These are phyloP conservation scores for Anethum foeniculum DNA, from an alignment of 140 eudicot genomes.

Conservation along the genomic window DNA sequence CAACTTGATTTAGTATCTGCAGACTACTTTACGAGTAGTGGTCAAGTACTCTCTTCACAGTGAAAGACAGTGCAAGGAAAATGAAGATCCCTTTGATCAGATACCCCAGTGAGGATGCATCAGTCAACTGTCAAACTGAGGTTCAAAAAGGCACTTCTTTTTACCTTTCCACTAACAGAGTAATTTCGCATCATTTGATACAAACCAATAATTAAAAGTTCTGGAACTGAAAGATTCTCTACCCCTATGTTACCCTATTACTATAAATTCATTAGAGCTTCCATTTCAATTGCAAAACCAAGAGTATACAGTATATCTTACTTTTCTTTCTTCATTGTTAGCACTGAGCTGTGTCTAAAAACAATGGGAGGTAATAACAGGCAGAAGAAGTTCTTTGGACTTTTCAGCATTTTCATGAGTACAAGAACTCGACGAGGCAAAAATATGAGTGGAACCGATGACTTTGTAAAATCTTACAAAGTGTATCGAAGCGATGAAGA, in stretches of 20 bases:
- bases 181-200: not conserved
- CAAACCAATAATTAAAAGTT: not conserved
- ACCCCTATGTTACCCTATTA: not conserved
- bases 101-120: not conserved
- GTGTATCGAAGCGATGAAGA: slow-evolving; percentile 8
- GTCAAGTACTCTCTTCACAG: not conserved
- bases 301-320: not conserved
- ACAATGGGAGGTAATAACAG: slow-evolving; percentile 7
- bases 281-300: not conserved
- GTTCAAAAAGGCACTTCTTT: not conserved
- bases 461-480: not conserved
- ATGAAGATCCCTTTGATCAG: not conserved
- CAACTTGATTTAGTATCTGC: not conserved
- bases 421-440: not conserved
- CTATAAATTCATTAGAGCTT: slow-evolving; percentile 4
- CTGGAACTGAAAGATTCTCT: not conserved
- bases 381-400: not conserved
- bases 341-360: not conserved
- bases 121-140: not conserved
- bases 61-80: not conserved
- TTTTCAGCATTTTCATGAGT: slow-evolving; percentile 5
- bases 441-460: not conserved
- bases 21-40: no score
- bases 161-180: not conserved
- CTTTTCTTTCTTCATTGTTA: not conserved